Percentiles rank a stretch among this genome's conserved stretches.
Evolutionary conservation across 305 asterid genomes (phyloP).

Genomic region (Fraxinus paxiana): DNA sequence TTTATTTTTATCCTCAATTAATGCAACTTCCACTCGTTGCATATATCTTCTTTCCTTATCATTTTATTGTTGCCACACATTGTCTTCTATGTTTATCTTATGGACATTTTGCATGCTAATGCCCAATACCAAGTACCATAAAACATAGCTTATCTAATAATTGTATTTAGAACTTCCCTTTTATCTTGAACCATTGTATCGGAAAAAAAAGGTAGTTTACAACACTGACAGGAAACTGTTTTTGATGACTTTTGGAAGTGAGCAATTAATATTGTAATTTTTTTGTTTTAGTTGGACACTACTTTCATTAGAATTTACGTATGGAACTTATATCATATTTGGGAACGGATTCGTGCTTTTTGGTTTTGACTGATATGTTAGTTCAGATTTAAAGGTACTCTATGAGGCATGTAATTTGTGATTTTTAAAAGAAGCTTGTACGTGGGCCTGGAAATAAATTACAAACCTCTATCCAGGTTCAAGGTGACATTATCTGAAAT

Average conservation of each 20-base stretch:
- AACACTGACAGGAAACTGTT: not conserved
- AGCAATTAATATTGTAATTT: not conserved
- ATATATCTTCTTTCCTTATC: not conserved
- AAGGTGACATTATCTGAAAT: constrained; percentile 63
- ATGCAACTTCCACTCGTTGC: not conserved
- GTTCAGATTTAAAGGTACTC: not conserved
- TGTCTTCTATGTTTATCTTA: not conserved
- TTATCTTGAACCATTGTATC: not conserved
- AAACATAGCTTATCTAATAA: not conserved
- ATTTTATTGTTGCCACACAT: not conserved
- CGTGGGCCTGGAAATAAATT: not conserved
- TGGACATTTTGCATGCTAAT: not conserved
- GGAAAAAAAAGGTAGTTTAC: not conserved
- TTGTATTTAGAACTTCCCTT: not conserved
- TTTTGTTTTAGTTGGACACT: constrained; percentile 5
- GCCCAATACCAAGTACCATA: not conserved
- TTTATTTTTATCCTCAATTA: not conserved
- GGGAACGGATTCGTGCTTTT: constrained; percentile 5
- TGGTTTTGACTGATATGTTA: not conserved
- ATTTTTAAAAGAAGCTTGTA: not conserved
- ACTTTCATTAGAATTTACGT: not conserved
- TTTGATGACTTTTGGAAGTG: not conserved
- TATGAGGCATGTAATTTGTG: not conserved
- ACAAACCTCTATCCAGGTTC: constrained; percentile 45
- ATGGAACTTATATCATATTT: not conserved